Evolutionary conservation across 768 basidiomycete species (phyloP).

Genomic region (Phlebiopsis gigantea): DNA sequence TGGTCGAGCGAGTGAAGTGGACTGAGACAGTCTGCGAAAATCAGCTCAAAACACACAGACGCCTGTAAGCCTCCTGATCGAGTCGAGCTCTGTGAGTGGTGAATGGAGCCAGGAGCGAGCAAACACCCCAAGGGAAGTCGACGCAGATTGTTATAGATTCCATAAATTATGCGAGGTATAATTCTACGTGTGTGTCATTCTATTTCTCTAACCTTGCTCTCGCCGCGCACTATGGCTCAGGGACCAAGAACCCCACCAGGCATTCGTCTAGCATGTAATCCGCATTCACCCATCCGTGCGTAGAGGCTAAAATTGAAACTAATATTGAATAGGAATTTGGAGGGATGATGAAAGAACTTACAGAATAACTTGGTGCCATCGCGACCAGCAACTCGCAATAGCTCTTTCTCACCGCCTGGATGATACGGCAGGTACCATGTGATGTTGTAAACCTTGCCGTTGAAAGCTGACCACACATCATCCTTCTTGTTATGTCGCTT

Average conservation of each 20-base stretch:
- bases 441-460: constrained; percentile 95
- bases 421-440: constrained; percentile 89
- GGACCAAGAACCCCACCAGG: constrained; percentile 83
- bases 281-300: constrained; percentile 96
- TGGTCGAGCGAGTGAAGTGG: no score
- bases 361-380: constrained; percentile 95
- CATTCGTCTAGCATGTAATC: constrained; percentile 95
- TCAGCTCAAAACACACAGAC: no score
- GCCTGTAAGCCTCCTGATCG: no score
- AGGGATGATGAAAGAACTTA: constrained; percentile 34
- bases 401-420: constrained; percentile 90
- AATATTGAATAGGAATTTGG: no score
- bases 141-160: no score
- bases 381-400: constrained; percentile 92
- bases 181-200: not conserved
- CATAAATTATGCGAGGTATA: not conserved
- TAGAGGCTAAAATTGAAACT: constrained; percentile 49
- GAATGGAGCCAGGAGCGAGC: no score
- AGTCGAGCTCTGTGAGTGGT: no score
- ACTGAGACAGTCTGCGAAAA: no score
- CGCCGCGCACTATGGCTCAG: constrained; percentile 41
- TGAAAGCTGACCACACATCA: constrained; percentile 91
- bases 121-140: no score
- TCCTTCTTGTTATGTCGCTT: constrained; percentile 76
- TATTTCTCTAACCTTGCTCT: not conserved